A percentile compares a stretch with the other conserved stretches of the same genome.
These are phyloP conservation scores for Alternaria metachromatica DNA, from an alignment of 2,329 filamentous ascomycete species.

Conservation along the genomic window DNA sequence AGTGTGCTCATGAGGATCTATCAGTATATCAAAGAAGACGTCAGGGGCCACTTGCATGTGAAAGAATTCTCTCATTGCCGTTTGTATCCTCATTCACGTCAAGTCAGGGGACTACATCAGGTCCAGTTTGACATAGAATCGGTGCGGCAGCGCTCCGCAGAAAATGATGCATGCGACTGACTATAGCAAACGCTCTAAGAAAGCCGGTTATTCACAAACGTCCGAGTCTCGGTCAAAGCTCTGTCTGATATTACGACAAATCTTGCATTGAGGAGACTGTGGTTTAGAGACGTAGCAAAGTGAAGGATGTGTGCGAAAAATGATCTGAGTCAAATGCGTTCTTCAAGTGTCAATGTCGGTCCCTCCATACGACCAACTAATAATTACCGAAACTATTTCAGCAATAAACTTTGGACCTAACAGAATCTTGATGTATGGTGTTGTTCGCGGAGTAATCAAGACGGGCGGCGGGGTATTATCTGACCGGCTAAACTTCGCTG, in stretches of 20 bases:
- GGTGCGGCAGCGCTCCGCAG: neutral
- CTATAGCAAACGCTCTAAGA: neutral
- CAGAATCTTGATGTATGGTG: neutral
- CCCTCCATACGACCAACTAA: neutral
- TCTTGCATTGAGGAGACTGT: neutral
- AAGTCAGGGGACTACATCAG: neutral
- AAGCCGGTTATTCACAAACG: neutral
- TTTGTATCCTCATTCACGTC: neutral
- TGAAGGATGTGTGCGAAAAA: neutral
- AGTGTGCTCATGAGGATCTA: neutral
- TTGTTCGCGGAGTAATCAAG: neutral
- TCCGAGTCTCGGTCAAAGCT: neutral
- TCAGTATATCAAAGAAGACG: neutral
- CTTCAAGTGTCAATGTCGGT: neutral
- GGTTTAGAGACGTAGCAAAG: neutral
- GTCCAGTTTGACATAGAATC: neutral
- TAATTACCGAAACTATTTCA: neutral
- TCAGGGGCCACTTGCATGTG: neutral
- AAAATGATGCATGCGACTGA: neutral
- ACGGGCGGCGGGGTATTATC: neutral
- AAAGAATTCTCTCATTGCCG: neutral
- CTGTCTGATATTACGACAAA: neutral
- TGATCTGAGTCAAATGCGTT: neutral
- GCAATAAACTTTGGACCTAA: neutral
- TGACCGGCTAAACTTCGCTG: constrained; percentile 2